Percentiles rank a stretch among this genome's conserved stretches.
These are phyloP conservation scores for Mediolabrus comicus DNA, from an alignment of 108 stramenopile genomes.

Conservation along the genomic window DNA sequence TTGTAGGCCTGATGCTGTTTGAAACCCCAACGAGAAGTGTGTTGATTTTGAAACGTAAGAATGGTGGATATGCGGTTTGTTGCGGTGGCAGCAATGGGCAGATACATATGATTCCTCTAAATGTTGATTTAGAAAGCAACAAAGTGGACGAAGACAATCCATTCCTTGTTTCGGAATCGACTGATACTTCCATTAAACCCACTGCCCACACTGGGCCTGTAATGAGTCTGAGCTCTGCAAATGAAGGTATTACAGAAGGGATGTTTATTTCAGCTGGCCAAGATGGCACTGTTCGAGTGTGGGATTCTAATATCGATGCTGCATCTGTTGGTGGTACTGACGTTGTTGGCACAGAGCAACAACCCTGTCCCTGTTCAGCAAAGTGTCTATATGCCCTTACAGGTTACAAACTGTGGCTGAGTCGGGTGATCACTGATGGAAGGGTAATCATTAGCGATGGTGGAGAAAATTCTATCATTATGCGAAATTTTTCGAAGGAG, in stretches of 20 bases:
- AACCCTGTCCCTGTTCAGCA: conserved; percentile 11
- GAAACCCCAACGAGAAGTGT: conserved; percentile 38
- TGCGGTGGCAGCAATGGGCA: conserved; percentile 53
- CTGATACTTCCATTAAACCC: conserved; percentile 38
- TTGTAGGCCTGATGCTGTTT: conserved; percentile 46
- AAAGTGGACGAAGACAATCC: conserved; percentile 30
- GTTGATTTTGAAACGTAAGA: conserved; percentile 39
- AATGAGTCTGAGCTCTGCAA: conserved; percentile 49
- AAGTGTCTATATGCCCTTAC: conserved; percentile 59
- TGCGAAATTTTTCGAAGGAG: conserved; percentile 63
- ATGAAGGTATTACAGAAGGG: conserved; percentile 40
- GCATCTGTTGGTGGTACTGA: conserved; percentile 6
- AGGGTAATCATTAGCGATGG: conserved; percentile 66
- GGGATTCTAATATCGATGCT: conserved; percentile 43
- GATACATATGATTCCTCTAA: conserved; percentile 40
- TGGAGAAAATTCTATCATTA: conserved; percentile 70
- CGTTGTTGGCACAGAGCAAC: conserved; percentile 2
- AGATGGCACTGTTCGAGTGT: conserved; percentile 69
- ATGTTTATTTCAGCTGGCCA: conserved; percentile 57
- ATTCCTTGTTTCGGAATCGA: conserved; percentile 17
- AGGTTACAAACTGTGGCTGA: conserved; percentile 81
- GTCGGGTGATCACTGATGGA: conserved; percentile 59
- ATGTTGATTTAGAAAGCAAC: conserved; percentile 18
- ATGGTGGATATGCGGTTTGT: conserved; percentile 38
- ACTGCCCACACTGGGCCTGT: conserved; percentile 53